Evolutionary conservation across 257 asterid species (phyloP).

Genomic region (Eucommia ulmoides): DNA sequence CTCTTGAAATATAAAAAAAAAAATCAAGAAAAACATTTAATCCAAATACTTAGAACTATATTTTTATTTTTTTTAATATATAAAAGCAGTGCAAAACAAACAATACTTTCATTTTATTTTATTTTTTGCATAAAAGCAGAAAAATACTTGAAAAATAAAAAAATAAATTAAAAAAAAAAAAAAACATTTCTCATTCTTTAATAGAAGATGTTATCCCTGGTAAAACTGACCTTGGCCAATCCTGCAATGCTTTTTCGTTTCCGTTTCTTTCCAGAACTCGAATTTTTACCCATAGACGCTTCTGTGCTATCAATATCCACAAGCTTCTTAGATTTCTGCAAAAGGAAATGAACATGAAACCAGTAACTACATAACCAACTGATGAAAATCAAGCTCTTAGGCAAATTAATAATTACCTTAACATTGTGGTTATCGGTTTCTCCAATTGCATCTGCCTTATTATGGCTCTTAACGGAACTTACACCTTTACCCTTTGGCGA

Average conservation of each 20-base stretch:
- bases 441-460: conserved; percentile 18
- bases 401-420: conserved; percentile 56
- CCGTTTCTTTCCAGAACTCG: conserved; percentile 47
- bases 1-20: too few species aligned
- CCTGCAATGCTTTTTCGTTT: conserved; percentile 37
- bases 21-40: too few species aligned
- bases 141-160: too few species aligned
- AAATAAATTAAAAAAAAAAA: too few species aligned
- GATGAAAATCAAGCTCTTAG: too few species aligned
- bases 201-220: too few species aligned
- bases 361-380: background rate
- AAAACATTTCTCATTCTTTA: too few species aligned
- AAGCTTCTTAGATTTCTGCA: conserved; percentile 51
- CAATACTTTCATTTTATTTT: too few species aligned
- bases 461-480: conserved; percentile 30
- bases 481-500: conserved; percentile 49
- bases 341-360: conserved; percentile 4
- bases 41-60: too few species aligned
- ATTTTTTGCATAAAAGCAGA: too few species aligned
- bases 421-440: conserved; percentile 22
- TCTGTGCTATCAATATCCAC: conserved; percentile 24
- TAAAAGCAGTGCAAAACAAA: too few species aligned
- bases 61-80: too few species aligned
- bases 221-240: conserved; percentile 85
- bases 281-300: conserved; percentile 30